A percentile compares a stretch with the other conserved stretches of the same genome.
Conservation (phyloP, 192 early-diverging fungal genomes). For the Backusella tuberculispora region DNA sequence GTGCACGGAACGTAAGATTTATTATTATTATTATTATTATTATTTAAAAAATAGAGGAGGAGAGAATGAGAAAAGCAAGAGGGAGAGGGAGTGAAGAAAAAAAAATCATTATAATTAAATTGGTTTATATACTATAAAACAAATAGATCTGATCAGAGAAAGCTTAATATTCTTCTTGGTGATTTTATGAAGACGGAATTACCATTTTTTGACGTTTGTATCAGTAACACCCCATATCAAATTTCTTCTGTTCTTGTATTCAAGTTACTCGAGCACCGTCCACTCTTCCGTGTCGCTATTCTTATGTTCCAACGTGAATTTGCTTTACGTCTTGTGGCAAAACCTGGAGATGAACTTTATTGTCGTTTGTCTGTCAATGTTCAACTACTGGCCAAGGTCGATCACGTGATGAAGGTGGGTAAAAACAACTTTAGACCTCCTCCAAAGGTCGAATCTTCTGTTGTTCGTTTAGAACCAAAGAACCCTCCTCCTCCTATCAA, state of each 20-base stretch:
- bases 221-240: slow-evolving; percentile 98
- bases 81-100: not conserved
- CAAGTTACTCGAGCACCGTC: slow-evolving; percentile 95
- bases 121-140: not conserved
- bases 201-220: slow-evolving; percentile 98
- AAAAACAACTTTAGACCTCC: slow-evolving; percentile 98
- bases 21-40: too few relatives aligned
- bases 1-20: slow-evolving; percentile 86
- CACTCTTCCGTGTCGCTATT: slow-evolving; percentile 82
- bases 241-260: slow-evolving; percentile 96
- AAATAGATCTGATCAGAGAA: slow-evolving; percentile 70
- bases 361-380: slow-evolving; percentile 93
- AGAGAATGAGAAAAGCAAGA: not conserved
- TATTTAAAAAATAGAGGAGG: too few relatives aligned
- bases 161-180: slow-evolving; percentile 94
- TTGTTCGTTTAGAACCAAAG: slow-evolving; percentile 91
- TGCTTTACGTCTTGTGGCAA: slow-evolving; percentile 91
- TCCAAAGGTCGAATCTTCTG: slow-evolving; percentile 94
- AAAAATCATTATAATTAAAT: not conserved
- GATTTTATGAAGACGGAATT: slow-evolving; percentile 97
- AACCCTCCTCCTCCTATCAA: slow-evolving; percentile 95
- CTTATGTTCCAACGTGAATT: slow-evolving; percentile 99
- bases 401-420: slow-evolving; percentile 97
- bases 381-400: slow-evolving; percentile 92
- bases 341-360: slow-evolving; percentile 91